Base-by-base conservation (phyloP, 1,139 yeast species). In the Pneumocystis murina region DNA sequence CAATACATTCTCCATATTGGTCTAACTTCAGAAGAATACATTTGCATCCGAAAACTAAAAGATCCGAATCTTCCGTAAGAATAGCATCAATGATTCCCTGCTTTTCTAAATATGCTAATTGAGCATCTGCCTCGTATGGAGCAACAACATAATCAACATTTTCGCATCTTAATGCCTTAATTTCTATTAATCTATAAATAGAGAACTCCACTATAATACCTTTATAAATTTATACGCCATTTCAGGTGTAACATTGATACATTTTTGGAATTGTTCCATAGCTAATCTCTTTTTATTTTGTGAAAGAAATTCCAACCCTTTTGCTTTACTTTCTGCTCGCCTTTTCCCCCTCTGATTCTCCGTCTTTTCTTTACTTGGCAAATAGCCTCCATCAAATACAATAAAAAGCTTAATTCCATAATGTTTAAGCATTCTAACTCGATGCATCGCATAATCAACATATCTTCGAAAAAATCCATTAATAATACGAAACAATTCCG, bases 111-210 rank as follows among this genome's bases (percentile, higher is more conserved):
- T 85, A 89, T 7, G 92, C 97, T 86, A 94, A 82, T 73, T 94
- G 98, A 0, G 98, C 87, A 73, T 94, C 99, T 0, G 98, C 98
- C 75, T 94, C 99, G 72, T 90, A 94, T 0, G 99, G 99, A 0
- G 99, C 98, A 10, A 94, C 98, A 20, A 92, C 82, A 70, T 83
- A 92, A 67, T 79, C 80, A 61, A 94, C 83, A 1, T 76, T 74
- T 62, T 80, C 77, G n/a, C 73, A 70, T 69, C 84, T 84, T 67
- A 94, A 78, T 68, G 82, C 66, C 67, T 65, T 33, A 12, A 20
- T 28, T 12, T 12, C n/a, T 2, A 14, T 33, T 17, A 36, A 61
- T 20, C 20, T 2, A 48, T 3, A 40, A 17, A 61, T 8, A 10
- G 1, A 24, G 1, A 10, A n/a, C 16, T 16, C 55, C 38, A 60